These are phyloP conservation scores for Aspergillus pseudonomiae DNA, from an alignment of 2,329 filamentous ascomycete genomes.

Conservation along the genomic window DNA sequence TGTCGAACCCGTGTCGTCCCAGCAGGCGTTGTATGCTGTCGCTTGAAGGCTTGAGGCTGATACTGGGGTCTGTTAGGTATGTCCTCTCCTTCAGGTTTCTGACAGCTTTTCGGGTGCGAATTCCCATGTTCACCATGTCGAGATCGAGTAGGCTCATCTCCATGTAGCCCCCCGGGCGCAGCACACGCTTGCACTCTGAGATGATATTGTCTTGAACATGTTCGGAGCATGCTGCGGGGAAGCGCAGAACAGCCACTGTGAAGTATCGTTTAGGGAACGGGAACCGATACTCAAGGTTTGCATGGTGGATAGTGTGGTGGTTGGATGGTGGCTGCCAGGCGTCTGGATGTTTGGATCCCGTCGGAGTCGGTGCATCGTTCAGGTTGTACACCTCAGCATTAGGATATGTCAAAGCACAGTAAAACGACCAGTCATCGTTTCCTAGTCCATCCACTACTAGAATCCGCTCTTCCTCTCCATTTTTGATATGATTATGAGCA, in stretches of 20 bases:
- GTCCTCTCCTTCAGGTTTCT: conserved; percentile 51
- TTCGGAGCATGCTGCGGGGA: conserved; percentile 50
- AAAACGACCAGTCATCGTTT: conserved; percentile 57
- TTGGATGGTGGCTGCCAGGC: conserved; percentile 48
- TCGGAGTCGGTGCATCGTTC: conserved; percentile 37
- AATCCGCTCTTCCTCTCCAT: conserved; percentile 45
- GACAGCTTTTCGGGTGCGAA: conserved; percentile 48
- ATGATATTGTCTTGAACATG: conserved; percentile 46
- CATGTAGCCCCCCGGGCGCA: conserved; percentile 52
- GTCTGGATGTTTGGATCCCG: conserved; percentile 39
- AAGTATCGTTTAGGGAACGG: conserved; percentile 53
- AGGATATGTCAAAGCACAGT: conserved; percentile 53
- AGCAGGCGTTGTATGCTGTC: conserved; percentile 52
- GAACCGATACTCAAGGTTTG: conserved; percentile 44
- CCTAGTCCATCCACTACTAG: conserved; percentile 54
- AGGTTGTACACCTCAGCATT: conserved; percentile 50
- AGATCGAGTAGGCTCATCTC: conserved; percentile 53
- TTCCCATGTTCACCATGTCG: conserved; percentile 56
- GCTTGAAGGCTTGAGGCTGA: conserved; percentile 51
- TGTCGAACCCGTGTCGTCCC: conserved; percentile 50
- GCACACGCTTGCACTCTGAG: conserved; percentile 53
- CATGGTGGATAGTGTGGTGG: conserved; percentile 47
- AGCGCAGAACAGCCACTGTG: conserved; percentile 49
- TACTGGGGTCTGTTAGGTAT: conserved; percentile 43
- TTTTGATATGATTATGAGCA: conserved; percentile 49